Conservation (phyloP, 495 filamentous ascomycete species). For the Aspergillus campestris region DNA sequence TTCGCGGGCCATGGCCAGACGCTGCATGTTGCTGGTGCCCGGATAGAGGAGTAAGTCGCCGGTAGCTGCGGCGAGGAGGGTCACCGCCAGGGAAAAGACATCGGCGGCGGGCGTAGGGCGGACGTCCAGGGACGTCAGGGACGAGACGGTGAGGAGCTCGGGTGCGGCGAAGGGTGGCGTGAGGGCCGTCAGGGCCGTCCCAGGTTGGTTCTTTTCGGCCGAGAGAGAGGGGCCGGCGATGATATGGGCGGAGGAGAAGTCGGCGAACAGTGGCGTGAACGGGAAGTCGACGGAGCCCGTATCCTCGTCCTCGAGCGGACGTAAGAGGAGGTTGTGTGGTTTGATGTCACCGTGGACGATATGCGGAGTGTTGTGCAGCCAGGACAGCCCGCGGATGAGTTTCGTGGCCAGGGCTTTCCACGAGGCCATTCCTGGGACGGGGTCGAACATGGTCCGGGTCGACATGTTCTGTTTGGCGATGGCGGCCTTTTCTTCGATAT, state of each 20-base stretch:
- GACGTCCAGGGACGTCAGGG: slow-evolving; percentile 19
- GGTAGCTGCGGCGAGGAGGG: slow-evolving; percentile 45
- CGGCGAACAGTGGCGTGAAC: slow-evolving; percentile 43
- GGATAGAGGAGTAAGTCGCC: slow-evolving; percentile 46
- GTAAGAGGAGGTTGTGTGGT: slow-evolving; percentile 45
- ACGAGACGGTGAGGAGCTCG: slow-evolving; percentile 37
- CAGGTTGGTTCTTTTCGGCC: slow-evolving; percentile 5
- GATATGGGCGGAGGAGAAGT: slow-evolving; percentile 51
- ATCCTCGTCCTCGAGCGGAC: slow-evolving; percentile 3
- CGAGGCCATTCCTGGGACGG: slow-evolving; percentile 31
- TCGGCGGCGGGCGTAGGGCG: slow-evolving; percentile 35
- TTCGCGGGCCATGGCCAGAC: slow-evolving; percentile 39
- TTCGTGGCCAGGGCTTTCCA: slow-evolving; percentile 40
- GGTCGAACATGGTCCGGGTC: slow-evolving; percentile 44
- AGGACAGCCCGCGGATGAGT: slow-evolving; percentile 42
- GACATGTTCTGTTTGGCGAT: slow-evolving; percentile 23
- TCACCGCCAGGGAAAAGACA: slow-evolving; percentile 49
- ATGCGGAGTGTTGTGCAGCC: slow-evolving; percentile 36
- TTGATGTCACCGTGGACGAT: slow-evolving; percentile 53
- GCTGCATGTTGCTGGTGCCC: slow-evolving; percentile 33
- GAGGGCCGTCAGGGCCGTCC: slow-evolving; percentile 35
- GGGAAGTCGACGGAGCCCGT: slow-evolving; percentile 16
- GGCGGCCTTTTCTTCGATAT: slow-evolving; percentile 32
- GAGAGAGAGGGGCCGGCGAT: slow-evolving; percentile 12
- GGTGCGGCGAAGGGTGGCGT: slow-evolving; percentile 54